These are phyloP conservation scores for Penicillium fimorum DNA, from an alignment of 495 filamentous ascomycete species.

Conservation along the genomic window DNA sequence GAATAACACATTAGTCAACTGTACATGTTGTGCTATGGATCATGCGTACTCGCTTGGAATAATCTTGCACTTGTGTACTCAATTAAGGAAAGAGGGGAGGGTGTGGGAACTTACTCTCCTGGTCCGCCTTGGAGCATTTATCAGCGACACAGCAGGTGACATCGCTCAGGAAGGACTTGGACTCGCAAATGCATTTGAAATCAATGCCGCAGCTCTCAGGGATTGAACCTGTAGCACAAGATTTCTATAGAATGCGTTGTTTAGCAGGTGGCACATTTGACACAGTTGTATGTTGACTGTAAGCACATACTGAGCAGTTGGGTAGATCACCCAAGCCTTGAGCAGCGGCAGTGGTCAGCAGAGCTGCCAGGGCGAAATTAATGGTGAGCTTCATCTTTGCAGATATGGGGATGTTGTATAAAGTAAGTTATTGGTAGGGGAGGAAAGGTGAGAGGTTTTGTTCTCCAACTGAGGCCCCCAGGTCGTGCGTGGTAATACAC, in stretches of 20 bases:
- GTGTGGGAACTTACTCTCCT: conserved; percentile 47
- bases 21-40: neutral
- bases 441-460: neutral
- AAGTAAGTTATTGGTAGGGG: neutral
- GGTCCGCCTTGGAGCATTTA: conserved; percentile 54
- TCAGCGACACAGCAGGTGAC: conserved; percentile 67
- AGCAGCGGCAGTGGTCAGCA: conserved; percentile 38
- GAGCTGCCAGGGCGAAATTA: conserved; percentile 30
- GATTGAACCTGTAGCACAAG: conserved; percentile 51
- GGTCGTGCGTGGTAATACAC: conserved; percentile 1
- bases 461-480: conserved; percentile 6
- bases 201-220: conserved; percentile 56
- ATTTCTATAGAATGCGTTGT: conserved; percentile 38
- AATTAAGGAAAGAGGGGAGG: no score
- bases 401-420: conserved; percentile 1
- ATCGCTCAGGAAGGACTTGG: conserved; percentile 53
- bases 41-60: neutral
- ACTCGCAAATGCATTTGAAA: conserved; percentile 66
- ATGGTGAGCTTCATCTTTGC: conserved; percentile 41
- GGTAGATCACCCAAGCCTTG: conserved; percentile 48
- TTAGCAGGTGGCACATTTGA: conserved; percentile 3
- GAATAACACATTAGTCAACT: neutral
- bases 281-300: neutral
- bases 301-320: conserved; percentile 44
- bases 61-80: neutral